A percentile compares a stretch with the other conserved stretches of the same genome.
These are phyloP conservation scores for Amphirosellinia nigrospora DNA, from an alignment of 495 filamentous ascomycete genomes.

Conservation along the genomic window DNA sequence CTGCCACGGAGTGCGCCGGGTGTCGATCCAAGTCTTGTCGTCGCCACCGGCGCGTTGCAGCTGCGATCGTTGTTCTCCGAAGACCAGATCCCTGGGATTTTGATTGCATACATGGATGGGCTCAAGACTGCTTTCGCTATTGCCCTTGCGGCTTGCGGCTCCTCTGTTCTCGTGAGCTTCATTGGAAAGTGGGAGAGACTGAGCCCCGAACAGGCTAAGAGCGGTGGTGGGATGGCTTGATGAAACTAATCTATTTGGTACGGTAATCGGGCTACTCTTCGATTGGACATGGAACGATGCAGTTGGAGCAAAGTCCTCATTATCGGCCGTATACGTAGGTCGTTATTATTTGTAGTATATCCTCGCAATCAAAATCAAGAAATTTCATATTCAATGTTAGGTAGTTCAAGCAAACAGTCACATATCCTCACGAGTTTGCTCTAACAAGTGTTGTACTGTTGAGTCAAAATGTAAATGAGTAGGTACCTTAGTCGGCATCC, in stretches of 20 bases:
- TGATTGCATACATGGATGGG: constrained; percentile 65
- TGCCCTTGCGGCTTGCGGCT: constrained; percentile 43
- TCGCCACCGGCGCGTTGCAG: constrained; percentile 60
- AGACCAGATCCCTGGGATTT: constrained; percentile 54
- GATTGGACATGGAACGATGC: too few relatives aligned
- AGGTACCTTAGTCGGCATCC: too few relatives aligned
- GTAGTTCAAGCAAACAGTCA: too few relatives aligned
- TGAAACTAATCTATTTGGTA: not conserved
- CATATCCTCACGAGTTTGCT: too few relatives aligned
- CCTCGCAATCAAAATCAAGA: too few relatives aligned
- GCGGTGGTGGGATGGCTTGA: not conserved
- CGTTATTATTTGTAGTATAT: too few relatives aligned
- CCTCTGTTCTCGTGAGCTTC: constrained; percentile 27
- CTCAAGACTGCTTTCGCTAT: constrained; percentile 56
- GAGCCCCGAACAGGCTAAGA: constrained; percentile 20
- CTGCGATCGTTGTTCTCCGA: constrained; percentile 53
- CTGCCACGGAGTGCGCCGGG: constrained; percentile 41
- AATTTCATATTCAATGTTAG: too few relatives aligned
- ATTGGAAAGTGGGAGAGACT: constrained; percentile 35
- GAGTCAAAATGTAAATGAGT: too few relatives aligned
- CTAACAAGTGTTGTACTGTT: too few relatives aligned
- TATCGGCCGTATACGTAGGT: too few relatives aligned
- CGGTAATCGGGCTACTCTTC: not conserved
- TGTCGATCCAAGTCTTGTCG: constrained; percentile 49
- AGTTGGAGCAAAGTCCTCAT: too few relatives aligned